phyloP scores from a whole-genome alignment of 2,329 filamentous ascomycete species.

The Zasmidium citrigriseum region DNA sequence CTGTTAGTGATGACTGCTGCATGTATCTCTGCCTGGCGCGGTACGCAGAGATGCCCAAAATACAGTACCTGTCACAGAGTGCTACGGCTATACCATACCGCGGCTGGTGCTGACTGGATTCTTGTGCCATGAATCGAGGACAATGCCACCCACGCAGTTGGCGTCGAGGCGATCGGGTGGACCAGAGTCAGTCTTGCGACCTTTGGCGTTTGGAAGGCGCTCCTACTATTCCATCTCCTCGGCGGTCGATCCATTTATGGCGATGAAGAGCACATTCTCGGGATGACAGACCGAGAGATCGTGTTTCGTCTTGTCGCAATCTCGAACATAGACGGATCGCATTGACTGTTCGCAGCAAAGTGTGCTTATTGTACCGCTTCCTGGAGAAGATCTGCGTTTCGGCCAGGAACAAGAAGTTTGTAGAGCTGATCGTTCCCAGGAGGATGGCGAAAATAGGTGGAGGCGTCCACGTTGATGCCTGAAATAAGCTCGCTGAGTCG shows the following conservation, averaged over 20 bases:
- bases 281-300: neutral
- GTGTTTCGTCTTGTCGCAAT: neutral
- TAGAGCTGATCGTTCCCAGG: neutral
- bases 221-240: neutral
- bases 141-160: neutral
- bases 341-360: neutral
- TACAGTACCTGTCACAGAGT: neutral
- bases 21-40: neutral
- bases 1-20: neutral
- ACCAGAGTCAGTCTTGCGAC: neutral
- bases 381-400: neutral
- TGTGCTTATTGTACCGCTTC: neutral
- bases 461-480: slow-evolving; percentile 1
- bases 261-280: neutral
- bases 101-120: neutral
- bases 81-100: neutral
- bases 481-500: neutral
- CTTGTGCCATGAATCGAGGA: neutral
- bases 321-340: neutral
- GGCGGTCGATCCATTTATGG: neutral
- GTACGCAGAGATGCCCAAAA: neutral
- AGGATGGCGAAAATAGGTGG: neutral
- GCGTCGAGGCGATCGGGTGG: neutral
- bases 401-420: neutral
- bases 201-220: neutral